Conservation (phyloP, 2,329 filamentous ascomycete species). For the Trichoderma sp. region DNA sequence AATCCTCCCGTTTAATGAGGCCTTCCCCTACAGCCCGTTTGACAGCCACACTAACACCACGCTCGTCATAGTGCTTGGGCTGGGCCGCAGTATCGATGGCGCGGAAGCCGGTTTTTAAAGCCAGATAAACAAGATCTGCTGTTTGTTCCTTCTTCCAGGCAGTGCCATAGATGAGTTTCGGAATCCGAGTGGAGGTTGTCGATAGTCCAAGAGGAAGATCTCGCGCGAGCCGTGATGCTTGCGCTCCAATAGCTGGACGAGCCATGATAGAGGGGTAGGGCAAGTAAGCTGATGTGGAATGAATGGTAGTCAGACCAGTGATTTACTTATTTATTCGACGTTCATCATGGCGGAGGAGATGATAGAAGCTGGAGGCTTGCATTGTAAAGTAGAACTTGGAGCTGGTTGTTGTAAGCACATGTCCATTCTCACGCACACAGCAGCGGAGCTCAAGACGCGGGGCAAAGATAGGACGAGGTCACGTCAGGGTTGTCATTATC, state of each 20-base stretch:
- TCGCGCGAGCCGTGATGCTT: conserved; percentile 36
- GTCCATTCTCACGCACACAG: neutral
- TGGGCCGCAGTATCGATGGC: conserved; percentile 78
- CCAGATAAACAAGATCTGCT: conserved; percentile 65
- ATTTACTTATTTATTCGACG: neutral
- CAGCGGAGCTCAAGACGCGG: conserved; percentile 6
- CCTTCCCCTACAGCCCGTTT: conserved; percentile 60
- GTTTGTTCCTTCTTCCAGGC: conserved; percentile 81
- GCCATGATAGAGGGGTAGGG: conserved; percentile 22
- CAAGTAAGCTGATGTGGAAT: neutral
- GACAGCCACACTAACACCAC: conserved; percentile 68
- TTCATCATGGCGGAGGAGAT: neutral
- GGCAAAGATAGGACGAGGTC: neutral
- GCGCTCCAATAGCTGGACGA: conserved; percentile 28
- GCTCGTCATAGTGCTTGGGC: conserved; percentile 76
- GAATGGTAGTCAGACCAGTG: neutral
- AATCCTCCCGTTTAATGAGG: conserved; percentile 54
- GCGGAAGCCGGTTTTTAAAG: conserved; percentile 68
- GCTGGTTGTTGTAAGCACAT: neutral
- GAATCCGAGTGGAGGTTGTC: conserved; percentile 41
- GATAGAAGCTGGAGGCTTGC: neutral
- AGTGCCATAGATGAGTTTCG: conserved; percentile 71
- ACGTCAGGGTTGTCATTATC: neutral
- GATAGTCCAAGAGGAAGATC: conserved; percentile 39
- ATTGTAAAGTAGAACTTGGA: neutral